A percentile compares a stretch with the other conserved stretches of the same genome.
Evolutionary conservation across 2,329 filamentous ascomycete genomes (phyloP).

Genomic region (Cephalotrichum gorgonifer): DNA sequence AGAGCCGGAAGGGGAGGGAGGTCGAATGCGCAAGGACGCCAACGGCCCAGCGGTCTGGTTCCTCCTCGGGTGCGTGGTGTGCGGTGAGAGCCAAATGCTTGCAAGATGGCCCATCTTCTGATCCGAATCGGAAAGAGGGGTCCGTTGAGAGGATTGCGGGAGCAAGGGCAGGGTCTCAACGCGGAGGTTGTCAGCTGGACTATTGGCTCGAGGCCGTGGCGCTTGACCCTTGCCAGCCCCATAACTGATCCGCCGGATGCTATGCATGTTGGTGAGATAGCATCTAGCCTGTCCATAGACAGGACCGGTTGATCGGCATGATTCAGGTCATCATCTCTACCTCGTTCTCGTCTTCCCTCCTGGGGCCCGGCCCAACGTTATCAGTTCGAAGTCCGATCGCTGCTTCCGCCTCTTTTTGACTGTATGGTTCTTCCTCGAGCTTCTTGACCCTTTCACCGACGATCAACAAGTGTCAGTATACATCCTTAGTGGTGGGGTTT

Average conservation of each 20-base stretch:
- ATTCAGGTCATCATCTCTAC: slow-evolving; percentile 22
- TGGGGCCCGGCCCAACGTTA: slow-evolving; percentile 35
- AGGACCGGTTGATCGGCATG: neutral
- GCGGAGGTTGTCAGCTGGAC: neutral
- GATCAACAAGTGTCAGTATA: slow-evolving; percentile 12
- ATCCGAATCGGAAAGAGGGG: neutral
- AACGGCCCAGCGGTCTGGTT: slow-evolving; percentile 34
- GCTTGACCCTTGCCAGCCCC: neutral
- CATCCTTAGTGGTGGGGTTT: neutral
- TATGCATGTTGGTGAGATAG: neutral
- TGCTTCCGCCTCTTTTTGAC: slow-evolving; percentile 76
- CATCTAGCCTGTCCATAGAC: neutral
- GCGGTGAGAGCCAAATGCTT: slow-evolving; percentile 2
- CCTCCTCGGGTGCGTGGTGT: slow-evolving; percentile 34
- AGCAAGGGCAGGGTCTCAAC: neutral
- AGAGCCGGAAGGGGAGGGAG: slow-evolving; percentile 16
- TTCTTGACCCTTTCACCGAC: slow-evolving; percentile 56
- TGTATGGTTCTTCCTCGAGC: slow-evolving; percentile 75
- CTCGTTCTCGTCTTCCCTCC: slow-evolving; percentile 11
- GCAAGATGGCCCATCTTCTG: neutral
- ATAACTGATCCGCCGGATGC: neutral
- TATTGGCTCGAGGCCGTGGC: neutral
- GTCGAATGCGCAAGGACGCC: slow-evolving; percentile 16
- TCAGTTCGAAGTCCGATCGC: slow-evolving; percentile 63
- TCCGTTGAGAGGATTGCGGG: neutral